Evolutionary conservation across 805 yeast genomes (phyloP).

Genomic region (Cyberlindnera petersonii): DNA sequence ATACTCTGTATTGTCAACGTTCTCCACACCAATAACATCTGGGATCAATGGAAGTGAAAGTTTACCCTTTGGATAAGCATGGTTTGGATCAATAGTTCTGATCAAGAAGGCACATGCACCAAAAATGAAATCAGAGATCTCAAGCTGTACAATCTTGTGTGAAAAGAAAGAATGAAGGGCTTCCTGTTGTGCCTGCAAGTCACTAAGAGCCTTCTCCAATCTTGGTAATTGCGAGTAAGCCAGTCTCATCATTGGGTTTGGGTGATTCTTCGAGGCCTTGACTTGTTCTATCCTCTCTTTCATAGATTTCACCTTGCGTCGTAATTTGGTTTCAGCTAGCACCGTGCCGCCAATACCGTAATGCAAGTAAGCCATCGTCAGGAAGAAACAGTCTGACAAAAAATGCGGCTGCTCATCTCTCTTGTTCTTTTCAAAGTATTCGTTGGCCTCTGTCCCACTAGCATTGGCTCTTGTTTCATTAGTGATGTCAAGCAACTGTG

Average conservation of each 20-base stretch:
- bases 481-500: slow-evolving; percentile 52
- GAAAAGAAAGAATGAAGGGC: slow-evolving; percentile 62
- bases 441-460: slow-evolving; percentile 64
- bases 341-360: slow-evolving; percentile 85
- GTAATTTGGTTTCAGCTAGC: slow-evolving; percentile 51
- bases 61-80: slow-evolving; percentile 51
- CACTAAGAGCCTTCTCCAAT: slow-evolving; percentile 40
- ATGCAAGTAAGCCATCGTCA: slow-evolving; percentile 74
- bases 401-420: slow-evolving; percentile 56
- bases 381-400: slow-evolving; percentile 84
- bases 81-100: slow-evolving; percentile 68
- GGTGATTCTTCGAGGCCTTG: slow-evolving; percentile 11
- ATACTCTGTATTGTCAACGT: slow-evolving; percentile 72
- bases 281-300: slow-evolving; percentile 35
- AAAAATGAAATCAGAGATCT: slow-evolving; percentile 69
- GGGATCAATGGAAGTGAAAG: slow-evolving; percentile 57
- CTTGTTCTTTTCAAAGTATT: slow-evolving; percentile 43
- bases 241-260: slow-evolving; percentile 28
- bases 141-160: slow-evolving; percentile 54
- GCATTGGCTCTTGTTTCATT: slow-evolving; percentile 86
- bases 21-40: slow-evolving; percentile 56
- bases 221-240: slow-evolving; percentile 44
- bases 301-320: slow-evolving; percentile 46
- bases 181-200: slow-evolving; percentile 43
- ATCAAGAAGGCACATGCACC: slow-evolving; percentile 73